Evolutionary conservation across 2,329 filamentous ascomycete species (phyloP).

Genomic region (Fusarium dimerum): DNA sequence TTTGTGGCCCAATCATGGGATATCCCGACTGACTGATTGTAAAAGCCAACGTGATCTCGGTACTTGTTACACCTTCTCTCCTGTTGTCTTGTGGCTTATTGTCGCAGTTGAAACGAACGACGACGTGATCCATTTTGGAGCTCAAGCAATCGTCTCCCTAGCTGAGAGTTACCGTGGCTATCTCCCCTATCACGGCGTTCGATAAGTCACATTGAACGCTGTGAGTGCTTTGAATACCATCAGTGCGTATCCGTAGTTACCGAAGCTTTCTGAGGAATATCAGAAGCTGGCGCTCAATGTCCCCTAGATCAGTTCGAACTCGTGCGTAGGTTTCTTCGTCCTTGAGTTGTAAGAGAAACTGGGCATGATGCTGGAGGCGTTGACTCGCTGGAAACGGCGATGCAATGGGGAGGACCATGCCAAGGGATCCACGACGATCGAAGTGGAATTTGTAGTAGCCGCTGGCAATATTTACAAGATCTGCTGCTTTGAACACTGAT

Average conservation of each 20-base stretch:
- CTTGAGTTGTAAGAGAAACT: conserved; percentile 16
- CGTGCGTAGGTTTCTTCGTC: background rate
- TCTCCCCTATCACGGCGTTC: background rate
- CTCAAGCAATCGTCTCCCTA: background rate
- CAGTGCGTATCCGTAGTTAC: conserved; percentile 12
- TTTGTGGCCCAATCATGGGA: conserved; percentile 7
- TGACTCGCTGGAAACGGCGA: conserved; percentile 20
- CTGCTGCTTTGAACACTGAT: conserved; percentile 34
- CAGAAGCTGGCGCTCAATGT: conserved; percentile 28
- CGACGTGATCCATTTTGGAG: background rate
- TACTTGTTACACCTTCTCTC: background rate
- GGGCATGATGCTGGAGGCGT: conserved; percentile 10
- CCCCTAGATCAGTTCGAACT: conserved; percentile 11
- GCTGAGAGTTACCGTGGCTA: background rate
- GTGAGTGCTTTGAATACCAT: background rate
- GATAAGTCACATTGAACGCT: background rate
- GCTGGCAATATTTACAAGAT: conserved; percentile 32
- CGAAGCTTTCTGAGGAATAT: conserved; percentile 34
- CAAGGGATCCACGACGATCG: conserved; percentile 30
- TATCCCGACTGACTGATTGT: background rate
- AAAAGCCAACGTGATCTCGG: conserved; percentile 6
- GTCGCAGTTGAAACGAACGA: background rate
- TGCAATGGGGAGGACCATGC: conserved; percentile 38
- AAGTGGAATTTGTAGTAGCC: conserved; percentile 35
- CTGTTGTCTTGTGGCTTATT: background rate